Conservation (phyloP, 257 asterid species). For the Solanum paucissectum region DNA sequence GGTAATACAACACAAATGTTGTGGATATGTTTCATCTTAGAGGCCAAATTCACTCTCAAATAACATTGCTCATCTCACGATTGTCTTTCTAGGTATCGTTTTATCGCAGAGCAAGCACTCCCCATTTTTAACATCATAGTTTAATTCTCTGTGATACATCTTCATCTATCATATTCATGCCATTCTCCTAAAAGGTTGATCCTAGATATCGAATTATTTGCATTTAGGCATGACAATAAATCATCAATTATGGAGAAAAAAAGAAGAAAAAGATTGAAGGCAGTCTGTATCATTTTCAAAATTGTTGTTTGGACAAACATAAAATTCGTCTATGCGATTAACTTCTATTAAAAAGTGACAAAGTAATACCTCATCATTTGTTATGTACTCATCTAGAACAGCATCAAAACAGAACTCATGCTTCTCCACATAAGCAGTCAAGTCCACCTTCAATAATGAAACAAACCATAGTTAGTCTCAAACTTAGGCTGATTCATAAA, state of each 20-base stretch:
- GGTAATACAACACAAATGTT: not conserved
- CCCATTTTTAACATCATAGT: not conserved
- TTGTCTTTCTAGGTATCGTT: not conserved
- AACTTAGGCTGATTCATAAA: not conserved
- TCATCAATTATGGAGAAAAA: not conserved
- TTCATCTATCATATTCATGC: not conserved
- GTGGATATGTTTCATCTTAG: not conserved
- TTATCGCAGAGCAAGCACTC: not conserved
- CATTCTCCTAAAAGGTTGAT: not conserved
- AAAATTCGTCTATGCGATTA: not conserved
- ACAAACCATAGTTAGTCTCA: constrained; percentile 18
- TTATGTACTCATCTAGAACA: constrained; percentile 80
- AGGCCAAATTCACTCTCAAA: not conserved
- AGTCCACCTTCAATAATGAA: constrained; percentile 63
- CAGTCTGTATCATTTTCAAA: not conserved
- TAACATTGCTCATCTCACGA: not conserved
- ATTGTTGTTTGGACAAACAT: not conserved
- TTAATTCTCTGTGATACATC: not conserved
- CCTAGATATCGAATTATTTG: not conserved
- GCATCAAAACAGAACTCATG: constrained; percentile 99
- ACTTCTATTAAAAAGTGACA: not conserved
- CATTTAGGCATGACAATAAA: not conserved
- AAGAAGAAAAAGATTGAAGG: not conserved
- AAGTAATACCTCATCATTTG: constrained; percentile 83
- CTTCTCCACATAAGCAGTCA: constrained; percentile 97